These are phyloP conservation scores for Rhizopogon roseolus DNA, from an alignment of 768 basidiomycete species.

Conservation along the genomic window DNA sequence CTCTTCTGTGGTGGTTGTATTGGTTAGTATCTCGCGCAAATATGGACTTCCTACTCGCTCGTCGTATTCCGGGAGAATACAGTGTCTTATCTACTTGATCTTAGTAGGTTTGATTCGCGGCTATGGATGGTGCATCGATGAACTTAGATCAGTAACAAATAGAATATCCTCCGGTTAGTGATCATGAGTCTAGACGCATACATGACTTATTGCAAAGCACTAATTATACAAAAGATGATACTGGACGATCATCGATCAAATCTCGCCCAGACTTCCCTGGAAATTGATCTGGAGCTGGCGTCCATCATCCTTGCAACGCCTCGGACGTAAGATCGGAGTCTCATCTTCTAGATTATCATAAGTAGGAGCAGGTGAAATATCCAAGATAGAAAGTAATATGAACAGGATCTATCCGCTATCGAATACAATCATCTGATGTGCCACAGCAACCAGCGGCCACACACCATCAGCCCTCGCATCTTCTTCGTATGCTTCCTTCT, in stretches of 20 bases:
- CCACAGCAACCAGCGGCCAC: conserved; percentile 25
- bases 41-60: too few relatives aligned
- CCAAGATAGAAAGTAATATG: background rate
- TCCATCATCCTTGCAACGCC: too few relatives aligned
- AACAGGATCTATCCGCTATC: background rate
- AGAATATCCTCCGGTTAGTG: background rate
- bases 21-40: too few relatives aligned
- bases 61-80: background rate
- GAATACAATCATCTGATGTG: conserved; percentile 28
- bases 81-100: background rate
- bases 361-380: background rate
- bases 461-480: conserved; percentile 22
- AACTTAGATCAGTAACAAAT: background rate
- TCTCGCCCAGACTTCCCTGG: too few relatives aligned
- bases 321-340: too few relatives aligned
- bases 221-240: too few relatives aligned
- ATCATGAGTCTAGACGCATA: background rate
- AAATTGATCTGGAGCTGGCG: too few relatives aligned
- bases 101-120: too few relatives aligned
- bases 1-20: too few relatives aligned
- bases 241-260: too few relatives aligned
- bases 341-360: background rate
- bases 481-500: conserved; percentile 24
- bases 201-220: background rate
- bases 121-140: too few relatives aligned